A percentile compares a stretch with the other conserved stretches of the same genome.
Conservation (phyloP, 2,329 filamentous ascomycete genomes). For the Alternaria rosae region DNA sequence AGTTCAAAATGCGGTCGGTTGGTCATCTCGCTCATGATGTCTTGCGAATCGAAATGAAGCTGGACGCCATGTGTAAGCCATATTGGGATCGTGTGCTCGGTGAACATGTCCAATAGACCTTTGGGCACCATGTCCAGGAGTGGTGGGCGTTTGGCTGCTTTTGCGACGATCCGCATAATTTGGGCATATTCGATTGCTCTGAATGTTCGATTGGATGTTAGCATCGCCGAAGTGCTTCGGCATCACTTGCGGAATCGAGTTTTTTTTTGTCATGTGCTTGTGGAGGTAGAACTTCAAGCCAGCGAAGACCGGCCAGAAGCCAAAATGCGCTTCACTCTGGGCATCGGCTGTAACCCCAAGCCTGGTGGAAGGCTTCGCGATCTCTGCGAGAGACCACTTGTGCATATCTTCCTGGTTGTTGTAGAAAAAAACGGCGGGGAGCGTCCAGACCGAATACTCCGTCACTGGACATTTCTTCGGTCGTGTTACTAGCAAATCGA, state of each 20-base stretch:
- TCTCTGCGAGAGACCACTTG: not conserved
- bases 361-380: not conserved
- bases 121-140: not conserved
- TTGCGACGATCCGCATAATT: not conserved
- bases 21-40: slow-evolving; percentile 2
- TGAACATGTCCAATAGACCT: not conserved
- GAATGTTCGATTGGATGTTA: not conserved
- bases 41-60: slow-evolving; percentile 4
- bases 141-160: not conserved
- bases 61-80: slow-evolving; percentile 5
- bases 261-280: not conserved
- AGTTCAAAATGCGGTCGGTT: not conserved
- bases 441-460: slow-evolving; percentile 1
- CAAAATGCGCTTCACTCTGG: not conserved
- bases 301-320: not conserved
- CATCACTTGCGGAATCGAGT: not conserved
- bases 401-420: not conserved
- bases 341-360: not conserved
- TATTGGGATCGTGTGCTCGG: not conserved
- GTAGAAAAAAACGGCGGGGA: not conserved
- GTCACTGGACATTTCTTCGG: slow-evolving; percentile 7
- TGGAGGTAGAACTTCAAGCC: not conserved
- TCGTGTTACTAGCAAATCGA: slow-evolving; percentile 10
- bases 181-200: not conserved
- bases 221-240: not conserved